Evolutionary conservation across 176 grass and related monocot species (phyloP).

Genomic region (Urochloa ruziziensis): DNA sequence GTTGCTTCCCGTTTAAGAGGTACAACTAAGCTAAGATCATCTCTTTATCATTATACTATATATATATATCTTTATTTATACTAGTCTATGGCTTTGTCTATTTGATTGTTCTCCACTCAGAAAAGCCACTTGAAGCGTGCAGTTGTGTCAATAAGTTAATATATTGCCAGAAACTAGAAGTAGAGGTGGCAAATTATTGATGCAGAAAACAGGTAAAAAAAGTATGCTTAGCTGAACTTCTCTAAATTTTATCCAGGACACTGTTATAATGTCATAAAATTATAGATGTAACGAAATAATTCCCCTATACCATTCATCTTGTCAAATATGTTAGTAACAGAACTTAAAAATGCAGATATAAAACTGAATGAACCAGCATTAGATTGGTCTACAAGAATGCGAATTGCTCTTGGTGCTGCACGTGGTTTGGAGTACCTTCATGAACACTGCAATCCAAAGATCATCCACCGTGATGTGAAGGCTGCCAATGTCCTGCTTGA

Average conservation of each 20-base stretch:
- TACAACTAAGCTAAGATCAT: constrained; percentile 25
- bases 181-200: background rate
- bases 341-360: constrained; percentile 46
- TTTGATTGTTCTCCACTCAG: constrained; percentile 17
- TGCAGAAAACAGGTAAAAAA: background rate
- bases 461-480: constrained; percentile 93
- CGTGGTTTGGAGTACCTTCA: constrained; percentile 86
- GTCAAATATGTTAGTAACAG: background rate
- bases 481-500: constrained; percentile 84
- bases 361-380: constrained; percentile 56
- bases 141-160: background rate
- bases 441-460: constrained; percentile 87
- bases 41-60: background rate
- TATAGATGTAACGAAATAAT: background rate
- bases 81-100: background rate
- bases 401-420: constrained; percentile 67
- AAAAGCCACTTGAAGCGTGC: background rate
- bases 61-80: background rate
- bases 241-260: background rate
- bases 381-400: constrained; percentile 66
- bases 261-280: background rate
- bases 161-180: constrained; percentile 3
- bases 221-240: background rate
- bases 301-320: background rate
- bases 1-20: constrained; percentile 85